Conservation (phyloP, 805 yeast species). For the Yarrowia osloensis region DNA sequence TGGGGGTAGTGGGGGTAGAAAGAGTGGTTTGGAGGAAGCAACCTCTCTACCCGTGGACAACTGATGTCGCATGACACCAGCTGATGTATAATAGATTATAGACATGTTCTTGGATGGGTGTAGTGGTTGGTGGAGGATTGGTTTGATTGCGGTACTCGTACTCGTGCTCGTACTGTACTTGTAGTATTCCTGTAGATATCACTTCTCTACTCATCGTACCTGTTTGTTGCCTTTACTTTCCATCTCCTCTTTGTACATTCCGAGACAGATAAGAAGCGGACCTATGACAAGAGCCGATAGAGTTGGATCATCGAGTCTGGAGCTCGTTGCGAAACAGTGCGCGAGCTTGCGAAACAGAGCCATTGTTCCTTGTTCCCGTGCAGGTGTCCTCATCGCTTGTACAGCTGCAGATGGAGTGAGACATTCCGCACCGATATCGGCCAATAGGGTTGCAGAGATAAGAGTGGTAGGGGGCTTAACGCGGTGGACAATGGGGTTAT, state of each 20-base stretch:
- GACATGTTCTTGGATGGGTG: not conserved
- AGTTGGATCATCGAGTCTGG: not conserved
- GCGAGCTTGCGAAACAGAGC: not conserved
- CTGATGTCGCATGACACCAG: not conserved
- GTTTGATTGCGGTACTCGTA: too few species aligned
- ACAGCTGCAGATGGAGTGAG: not conserved
- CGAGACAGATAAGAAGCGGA: not conserved
- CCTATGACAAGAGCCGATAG: not conserved
- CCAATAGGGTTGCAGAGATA: not conserved
- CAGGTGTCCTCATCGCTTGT: not conserved
- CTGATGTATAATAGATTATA: conserved; percentile 11
- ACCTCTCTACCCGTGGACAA: not conserved
- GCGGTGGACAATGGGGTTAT: not conserved
- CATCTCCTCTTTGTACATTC: too few species aligned
- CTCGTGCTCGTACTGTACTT: too few species aligned
- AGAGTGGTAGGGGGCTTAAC: too few species aligned
- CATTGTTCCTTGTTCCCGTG: not conserved
- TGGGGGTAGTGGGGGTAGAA: too few species aligned
- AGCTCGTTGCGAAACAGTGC: not conserved
- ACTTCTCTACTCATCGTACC: too few species aligned
- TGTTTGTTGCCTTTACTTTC: too few species aligned
- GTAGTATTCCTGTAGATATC: too few species aligned
- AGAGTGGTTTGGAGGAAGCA: too few species aligned
- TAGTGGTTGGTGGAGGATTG: too few species aligned
- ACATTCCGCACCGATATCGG: not conserved